A percentile compares a stretch with the other conserved stretches of the same genome.
Evolutionary conservation across 805 yeast genomes (phyloP).

Genomic region (Candida incommunis): DNA sequence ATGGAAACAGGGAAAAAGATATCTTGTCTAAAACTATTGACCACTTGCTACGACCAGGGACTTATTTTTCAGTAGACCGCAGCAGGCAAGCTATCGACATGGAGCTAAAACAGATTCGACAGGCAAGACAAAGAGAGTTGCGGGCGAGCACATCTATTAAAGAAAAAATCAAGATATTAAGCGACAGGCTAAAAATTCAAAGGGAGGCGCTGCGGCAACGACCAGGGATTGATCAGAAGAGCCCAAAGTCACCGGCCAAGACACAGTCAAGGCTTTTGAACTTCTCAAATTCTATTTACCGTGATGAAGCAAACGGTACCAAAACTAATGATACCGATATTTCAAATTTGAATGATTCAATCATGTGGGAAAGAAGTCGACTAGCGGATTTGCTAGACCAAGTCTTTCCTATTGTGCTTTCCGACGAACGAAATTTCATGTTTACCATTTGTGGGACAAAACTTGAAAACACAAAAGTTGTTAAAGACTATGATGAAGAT

Average conservation of each 20-base stretch:
- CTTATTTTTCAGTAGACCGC: constrained; percentile 1
- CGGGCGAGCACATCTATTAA: constrained; percentile 2
- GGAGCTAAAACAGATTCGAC: neutral
- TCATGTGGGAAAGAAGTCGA: constrained; percentile 13
- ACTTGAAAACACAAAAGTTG: constrained; percentile 18
- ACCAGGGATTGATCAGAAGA: neutral
- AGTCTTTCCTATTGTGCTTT: constrained; percentile 21
- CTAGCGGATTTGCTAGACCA: constrained; percentile 16
- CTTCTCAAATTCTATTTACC: neutral
- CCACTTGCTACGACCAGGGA: constrained; percentile 4
- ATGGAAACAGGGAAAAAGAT: constrained; percentile 13
- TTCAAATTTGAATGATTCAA: neutral
- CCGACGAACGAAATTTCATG: constrained; percentile 10
- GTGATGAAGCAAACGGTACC: too few relatives aligned
- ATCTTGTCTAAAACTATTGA: constrained; percentile 9
- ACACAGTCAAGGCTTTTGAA: too few relatives aligned
- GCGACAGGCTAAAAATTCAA: constrained; percentile 4
- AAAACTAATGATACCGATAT: neutral
- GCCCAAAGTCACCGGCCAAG: neutral
- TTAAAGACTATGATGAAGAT: constrained; percentile 21
- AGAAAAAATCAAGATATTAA: constrained; percentile 6
- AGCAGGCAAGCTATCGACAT: constrained; percentile 4
- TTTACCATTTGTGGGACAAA: constrained; percentile 24
- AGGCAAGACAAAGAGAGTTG: constrained; percentile 2
- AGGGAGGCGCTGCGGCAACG: constrained; percentile 1